Conservation (phyloP, 2,329 filamentous ascomycete genomes). For the Taxawa tesnikishii region DNA sequence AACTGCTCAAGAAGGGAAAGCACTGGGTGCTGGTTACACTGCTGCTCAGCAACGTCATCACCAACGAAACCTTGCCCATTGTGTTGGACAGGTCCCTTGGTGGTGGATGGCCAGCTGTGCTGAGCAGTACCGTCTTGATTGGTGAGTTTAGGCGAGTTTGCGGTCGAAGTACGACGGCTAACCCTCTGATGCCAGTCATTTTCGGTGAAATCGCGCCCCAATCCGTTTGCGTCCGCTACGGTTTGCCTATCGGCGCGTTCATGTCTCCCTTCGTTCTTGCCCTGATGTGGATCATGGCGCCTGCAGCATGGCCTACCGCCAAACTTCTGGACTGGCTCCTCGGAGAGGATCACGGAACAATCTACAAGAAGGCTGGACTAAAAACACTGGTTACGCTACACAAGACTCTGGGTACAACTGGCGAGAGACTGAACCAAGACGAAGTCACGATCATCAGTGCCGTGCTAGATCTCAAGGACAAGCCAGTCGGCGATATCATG, state of each 20-base stretch:
- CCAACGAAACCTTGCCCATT: constrained; percentile 92
- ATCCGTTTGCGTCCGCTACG: constrained; percentile 91
- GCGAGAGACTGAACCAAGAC: constrained; percentile 85
- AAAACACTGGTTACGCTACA: constrained; percentile 95
- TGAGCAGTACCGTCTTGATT: constrained; percentile 87
- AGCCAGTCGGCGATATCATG: constrained; percentile 92
- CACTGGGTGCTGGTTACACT: constrained; percentile 97
- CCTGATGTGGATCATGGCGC: constrained; percentile 86
- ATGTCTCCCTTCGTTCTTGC: constrained; percentile 78
- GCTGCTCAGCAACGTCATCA: constrained; percentile 90
- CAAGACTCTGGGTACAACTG: constrained; percentile 73
- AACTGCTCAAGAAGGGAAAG: constrained; percentile 74
- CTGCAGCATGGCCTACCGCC: constrained; percentile 86
- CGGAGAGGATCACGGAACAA: constrained; percentile 87
- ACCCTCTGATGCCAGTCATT: constrained; percentile 53
- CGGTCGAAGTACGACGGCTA: neutral
- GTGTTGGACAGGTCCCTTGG: constrained; percentile 88
- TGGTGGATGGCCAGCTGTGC: constrained; percentile 84
- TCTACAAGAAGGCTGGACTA: constrained; percentile 95
- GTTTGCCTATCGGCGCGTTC: constrained; percentile 85
- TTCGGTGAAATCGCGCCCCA: constrained; percentile 96
- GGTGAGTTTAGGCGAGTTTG: constrained; percentile 47
- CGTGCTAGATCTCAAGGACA: constrained; percentile 90
- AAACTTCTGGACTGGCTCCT: constrained; percentile 90
- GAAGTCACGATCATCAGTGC: constrained; percentile 98